Evolutionary conservation across 2,329 filamentous ascomycete genomes (phyloP), one percentile per base, ranked within the genome.

Genomic region (Pestalotiopsis sp.): DNA sequence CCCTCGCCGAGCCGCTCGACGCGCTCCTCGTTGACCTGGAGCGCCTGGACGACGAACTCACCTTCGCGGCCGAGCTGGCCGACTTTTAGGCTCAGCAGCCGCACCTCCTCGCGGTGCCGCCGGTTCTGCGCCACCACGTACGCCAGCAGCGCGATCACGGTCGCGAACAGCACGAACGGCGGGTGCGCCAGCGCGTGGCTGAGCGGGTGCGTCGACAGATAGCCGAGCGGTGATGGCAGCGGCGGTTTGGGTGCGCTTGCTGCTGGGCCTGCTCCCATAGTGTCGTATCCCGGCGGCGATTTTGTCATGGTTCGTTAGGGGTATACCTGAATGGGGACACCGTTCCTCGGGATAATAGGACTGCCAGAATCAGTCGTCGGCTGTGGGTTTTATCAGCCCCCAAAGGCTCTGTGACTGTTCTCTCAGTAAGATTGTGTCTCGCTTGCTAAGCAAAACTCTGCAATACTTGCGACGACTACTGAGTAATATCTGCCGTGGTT

Each of bases 91-190:
- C 20, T n/a, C 0, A 63, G 38, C 22, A 24, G 60, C 6, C 60
- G n/a, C n/a, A 63, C 35, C 60, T 63, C 60, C n/a, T 63, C 39
- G 38, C 60, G 35, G 20, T 63, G 60, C 10, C 60, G 39, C 20
- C 60, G 60, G 9, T 44, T n/a, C 39, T 63, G 60, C 1, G 22
- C 20, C 13, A 63, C 35, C 35, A 63, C 40, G 60, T 63, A 63
- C 9, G 48, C n/a, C 3, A 63, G 40, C n/a, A 63, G 60, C 4
- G 38, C 38, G 17, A 63, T 52, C 5, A 63, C 35, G 10, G 39
- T 52, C 2, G 40, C 20, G 38, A 44, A 44, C 6, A 63, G 60
- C 60, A 63, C 60, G 20, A 63, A 52, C 1, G 60, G 60, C 40
- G 60, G 60, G 60, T 63, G 60, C 11, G 60, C 7, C 0, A 63